A percentile compares a stretch with the other conserved stretches of the same genome.
Conservation (phyloP, 2,329 filamentous ascomycete genomes). For the Pezicula rhizophila region DNA sequence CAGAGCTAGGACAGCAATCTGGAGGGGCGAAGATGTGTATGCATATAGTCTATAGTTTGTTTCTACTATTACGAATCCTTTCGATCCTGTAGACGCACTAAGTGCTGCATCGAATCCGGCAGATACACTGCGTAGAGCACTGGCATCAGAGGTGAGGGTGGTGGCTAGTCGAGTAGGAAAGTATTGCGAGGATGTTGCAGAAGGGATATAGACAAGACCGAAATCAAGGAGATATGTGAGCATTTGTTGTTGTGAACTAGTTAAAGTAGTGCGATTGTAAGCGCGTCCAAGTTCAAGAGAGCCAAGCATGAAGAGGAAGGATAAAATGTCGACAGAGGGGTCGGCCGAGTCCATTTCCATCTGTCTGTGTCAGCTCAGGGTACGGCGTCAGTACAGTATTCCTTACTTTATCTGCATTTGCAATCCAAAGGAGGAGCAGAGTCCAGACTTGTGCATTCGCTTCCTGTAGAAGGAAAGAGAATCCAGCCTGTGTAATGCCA, state of each 20-base stretch:
- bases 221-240: conserved; percentile 88
- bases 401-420: conserved; percentile 62
- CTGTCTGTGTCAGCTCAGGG: conserved; percentile 14
- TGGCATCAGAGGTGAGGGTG: conserved; percentile 72
- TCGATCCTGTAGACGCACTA: conserved; percentile 38
- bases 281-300: conserved; percentile 86
- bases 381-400: neutral
- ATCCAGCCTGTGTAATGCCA: conserved; percentile 85
- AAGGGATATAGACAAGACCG: conserved; percentile 76
- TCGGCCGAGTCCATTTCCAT: conserved; percentile 78
- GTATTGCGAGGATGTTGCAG: conserved; percentile 53
- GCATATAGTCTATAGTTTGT: conserved; percentile 98
- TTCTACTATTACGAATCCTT: conserved; percentile 90
- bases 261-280: conserved; percentile 81
- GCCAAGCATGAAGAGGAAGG: conserved; percentile 92
- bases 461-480: conserved; percentile 90
- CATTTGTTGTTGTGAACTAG: conserved; percentile 77
- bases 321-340: conserved; percentile 88
- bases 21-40: conserved; percentile 88
- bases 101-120: conserved; percentile 64
- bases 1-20: conserved; percentile 88
- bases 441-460: conserved; percentile 98
- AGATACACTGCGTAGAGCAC: conserved; percentile 63
- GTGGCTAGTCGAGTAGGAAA: conserved; percentile 93
- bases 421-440: conserved; percentile 85